Conservation (phyloP, 805 yeast genomes). For the Sugiyamaella americana region DNA sequence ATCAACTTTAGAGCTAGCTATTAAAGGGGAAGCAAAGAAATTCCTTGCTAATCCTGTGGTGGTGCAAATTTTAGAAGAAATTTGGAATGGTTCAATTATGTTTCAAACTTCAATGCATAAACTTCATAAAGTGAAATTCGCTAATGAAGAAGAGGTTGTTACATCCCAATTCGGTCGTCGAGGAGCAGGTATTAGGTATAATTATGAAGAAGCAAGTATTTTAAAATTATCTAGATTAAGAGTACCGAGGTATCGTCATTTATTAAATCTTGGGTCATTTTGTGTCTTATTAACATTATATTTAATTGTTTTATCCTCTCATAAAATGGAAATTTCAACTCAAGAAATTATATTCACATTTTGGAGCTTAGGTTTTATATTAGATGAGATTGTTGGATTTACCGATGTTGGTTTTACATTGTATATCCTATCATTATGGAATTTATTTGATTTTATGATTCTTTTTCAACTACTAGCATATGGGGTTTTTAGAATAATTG, state of each 20-base stretch:
- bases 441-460: conserved; percentile 42
- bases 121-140: conserved; percentile 28
- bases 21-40: conserved; percentile 46
- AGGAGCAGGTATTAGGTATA: conserved; percentile 33
- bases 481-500: conserved; percentile 21
- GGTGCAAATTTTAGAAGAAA: conserved; percentile 40
- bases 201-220: conserved; percentile 31
- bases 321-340: conserved; percentile 13
- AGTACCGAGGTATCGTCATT: conserved; percentile 35
- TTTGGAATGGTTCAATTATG: conserved; percentile 48
- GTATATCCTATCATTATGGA: conserved; percentile 49
- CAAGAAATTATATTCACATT: conserved; percentile 40
- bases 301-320: conserved; percentile 24
- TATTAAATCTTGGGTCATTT: conserved; percentile 29
- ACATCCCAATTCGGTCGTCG: conserved; percentile 26
- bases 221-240: conserved; percentile 35
- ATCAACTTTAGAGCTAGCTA: conserved; percentile 45
- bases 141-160: conserved; percentile 26
- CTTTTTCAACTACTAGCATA: conserved; percentile 36
- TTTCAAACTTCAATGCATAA: conserved; percentile 35
- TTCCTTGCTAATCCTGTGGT: conserved; percentile 49
- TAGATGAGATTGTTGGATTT: conserved; percentile 42
- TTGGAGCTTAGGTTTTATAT: conserved; percentile 42
- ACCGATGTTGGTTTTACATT: conserved; percentile 41
- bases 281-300: conserved; percentile 30